These are phyloP conservation scores for Cucurbita pepo DNA, from an alignment of 306 rosid genomes.

Conservation along the genomic window DNA sequence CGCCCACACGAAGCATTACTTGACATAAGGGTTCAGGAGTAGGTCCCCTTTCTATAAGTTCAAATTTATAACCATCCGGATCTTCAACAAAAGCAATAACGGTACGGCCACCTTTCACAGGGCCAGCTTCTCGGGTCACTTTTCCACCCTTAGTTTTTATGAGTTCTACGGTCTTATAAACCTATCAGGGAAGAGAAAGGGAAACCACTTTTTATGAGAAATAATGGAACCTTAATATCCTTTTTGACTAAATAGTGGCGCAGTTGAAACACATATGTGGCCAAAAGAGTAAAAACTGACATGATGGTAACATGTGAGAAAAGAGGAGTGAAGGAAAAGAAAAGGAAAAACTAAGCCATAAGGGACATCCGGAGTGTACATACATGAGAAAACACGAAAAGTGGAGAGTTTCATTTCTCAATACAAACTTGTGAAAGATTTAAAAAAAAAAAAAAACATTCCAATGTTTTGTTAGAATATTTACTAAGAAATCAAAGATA, in stretches of 20 bases:
- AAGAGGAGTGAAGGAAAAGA: neutral
- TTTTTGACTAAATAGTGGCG: neutral
- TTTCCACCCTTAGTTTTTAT: conserved; percentile 85
- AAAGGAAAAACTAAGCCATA: neutral
- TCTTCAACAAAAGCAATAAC: conserved; percentile 69
- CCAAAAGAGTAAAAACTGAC: neutral
- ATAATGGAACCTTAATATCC: neutral
- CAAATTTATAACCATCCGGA: conserved; percentile 88
- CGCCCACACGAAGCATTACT: conserved; percentile 96
- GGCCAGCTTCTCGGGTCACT: conserved; percentile 71
- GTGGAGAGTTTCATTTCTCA: neutral
- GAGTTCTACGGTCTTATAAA: conserved; percentile 66
- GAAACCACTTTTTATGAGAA: neutral
- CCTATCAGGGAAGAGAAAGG: conserved; percentile 28
- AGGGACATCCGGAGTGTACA: neutral
- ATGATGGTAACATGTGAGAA: neutral
- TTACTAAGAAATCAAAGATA: neutral
- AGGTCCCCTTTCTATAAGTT: conserved; percentile 74
- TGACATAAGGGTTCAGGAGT: conserved; percentile 84
- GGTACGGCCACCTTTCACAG: conserved; percentile 53
- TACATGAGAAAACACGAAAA: neutral
- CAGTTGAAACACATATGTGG: neutral
- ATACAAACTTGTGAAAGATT: neutral
- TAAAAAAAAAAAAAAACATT: neutral
- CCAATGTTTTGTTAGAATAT: neutral